Base-by-base conservation (phyloP, 164 flowering plant species). In the Paratinospora sagittata region DNA sequence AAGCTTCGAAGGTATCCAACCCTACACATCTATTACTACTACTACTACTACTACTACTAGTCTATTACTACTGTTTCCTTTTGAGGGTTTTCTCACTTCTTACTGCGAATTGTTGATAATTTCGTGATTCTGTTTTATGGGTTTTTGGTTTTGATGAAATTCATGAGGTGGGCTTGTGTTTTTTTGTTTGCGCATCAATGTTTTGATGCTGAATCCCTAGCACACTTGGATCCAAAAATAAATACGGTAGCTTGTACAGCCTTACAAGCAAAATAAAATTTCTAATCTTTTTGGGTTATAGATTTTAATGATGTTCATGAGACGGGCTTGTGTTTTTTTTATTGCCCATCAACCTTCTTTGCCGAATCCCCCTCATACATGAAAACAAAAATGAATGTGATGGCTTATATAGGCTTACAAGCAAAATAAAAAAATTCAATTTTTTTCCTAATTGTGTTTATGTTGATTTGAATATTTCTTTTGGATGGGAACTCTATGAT, bases 1-100 rank as follows among this genome's bases (percentile, higher is more conserved):
- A 79, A 76, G 70, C 79, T 86, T 3, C 83, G 81, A 61, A 78
- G 81, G 89, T 86, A 80, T 67, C 4, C 34, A 30, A 30, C 34
- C 34, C 2, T 30, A 30, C 34, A 30, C 34, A 30, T 30, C 34
- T 30, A 30, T 1, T 2, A 30, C 34, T 1, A 30, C 34, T 1
- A 30, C 2, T 2, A 30, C 34, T 1, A 30, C 34, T 1, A 30
- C 2, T 2, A 30, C 34, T 1, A 30, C 34, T 1, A n/a, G n/a
- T n/a, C n/a, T n/a, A 30, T 1, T 2, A 30, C 34, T 1, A 30
- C 34, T 1, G 34, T 30, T 30, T 30, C 34, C 34, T 30, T 30
- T 30, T 30, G 34, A 30, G 2, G 34, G 3, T 30, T 26, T 26
- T 64, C 2, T 64, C 4, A n/a, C n/a, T n/a, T n/a, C n/a, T n/a